A percentile compares a stretch with the other conserved stretches of the same genome.
Evolutionary conservation across 1,284 basidiomycete genomes (phyloP).

Genomic region (Peniophora sp.): DNA sequence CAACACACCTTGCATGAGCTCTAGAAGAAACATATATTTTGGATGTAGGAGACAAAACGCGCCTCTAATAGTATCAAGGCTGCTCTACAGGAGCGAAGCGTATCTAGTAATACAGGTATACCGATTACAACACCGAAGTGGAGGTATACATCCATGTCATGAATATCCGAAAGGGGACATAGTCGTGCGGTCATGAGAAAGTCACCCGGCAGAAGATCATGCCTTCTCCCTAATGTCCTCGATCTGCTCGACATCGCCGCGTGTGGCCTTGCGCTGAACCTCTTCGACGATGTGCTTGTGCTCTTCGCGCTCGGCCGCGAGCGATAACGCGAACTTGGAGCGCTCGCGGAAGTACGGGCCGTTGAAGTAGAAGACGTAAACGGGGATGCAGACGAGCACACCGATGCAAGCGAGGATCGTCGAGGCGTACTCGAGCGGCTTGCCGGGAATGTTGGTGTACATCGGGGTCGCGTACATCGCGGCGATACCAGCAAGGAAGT

Average conservation of each 20-base stretch:
- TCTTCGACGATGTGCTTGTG: neutral
- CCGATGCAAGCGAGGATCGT: slow-evolving; percentile 29
- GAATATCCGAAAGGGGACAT: too few species aligned
- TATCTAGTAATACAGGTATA: too few species aligned
- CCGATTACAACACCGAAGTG: too few species aligned
- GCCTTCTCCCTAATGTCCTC: neutral
- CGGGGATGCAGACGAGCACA: slow-evolving; percentile 25
- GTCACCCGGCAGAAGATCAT: too few species aligned
- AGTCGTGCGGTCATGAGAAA: too few species aligned
- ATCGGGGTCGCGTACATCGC: slow-evolving; percentile 13
- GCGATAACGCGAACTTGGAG: slow-evolving; percentile 26
- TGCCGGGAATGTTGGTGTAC: slow-evolving; percentile 6
- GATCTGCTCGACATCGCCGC: neutral
- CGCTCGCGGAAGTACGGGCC: slow-evolving; percentile 24
- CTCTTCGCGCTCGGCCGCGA: neutral
- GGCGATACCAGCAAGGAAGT: slow-evolving; percentile 13
- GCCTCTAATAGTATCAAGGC: too few species aligned
- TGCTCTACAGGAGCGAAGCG: too few species aligned
- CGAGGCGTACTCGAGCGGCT: slow-evolving; percentile 24
- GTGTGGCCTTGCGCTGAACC: neutral
- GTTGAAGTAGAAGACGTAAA: slow-evolving; percentile 31
- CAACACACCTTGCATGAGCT: too few species aligned
- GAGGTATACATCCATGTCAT: too few species aligned
- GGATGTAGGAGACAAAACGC: too few species aligned
- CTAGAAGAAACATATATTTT: too few species aligned